Conservation (phyloP, 257 asterid species). For the Gentiana macrophylla region DNA sequence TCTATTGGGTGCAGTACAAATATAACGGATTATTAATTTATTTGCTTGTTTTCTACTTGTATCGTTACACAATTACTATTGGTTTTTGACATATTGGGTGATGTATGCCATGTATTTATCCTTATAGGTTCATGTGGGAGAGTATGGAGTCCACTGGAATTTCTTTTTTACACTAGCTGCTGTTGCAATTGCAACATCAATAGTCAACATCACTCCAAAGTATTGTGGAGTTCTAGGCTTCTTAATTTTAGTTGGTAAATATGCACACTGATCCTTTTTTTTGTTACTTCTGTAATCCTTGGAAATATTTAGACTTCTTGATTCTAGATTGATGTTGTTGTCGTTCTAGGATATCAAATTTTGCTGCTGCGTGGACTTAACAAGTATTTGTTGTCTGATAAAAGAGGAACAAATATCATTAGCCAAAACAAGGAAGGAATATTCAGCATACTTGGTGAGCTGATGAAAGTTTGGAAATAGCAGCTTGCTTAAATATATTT, state of each 20-base stretch:
- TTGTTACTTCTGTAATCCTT: conserved; percentile 5
- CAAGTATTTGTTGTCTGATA: conserved; percentile 55
- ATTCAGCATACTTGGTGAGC: conserved; percentile 82
- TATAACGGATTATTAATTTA: background rate
- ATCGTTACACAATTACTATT: background rate
- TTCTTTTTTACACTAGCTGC: conserved; percentile 96
- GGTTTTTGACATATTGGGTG: background rate
- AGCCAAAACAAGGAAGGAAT: conserved; percentile 96
- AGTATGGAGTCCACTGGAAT: conserved; percentile 98
- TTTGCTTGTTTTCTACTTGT: background rate
- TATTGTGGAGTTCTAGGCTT: conserved; percentile 68
- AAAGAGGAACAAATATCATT: conserved; percentile 51
- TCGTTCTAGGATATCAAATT: conserved; percentile 53
- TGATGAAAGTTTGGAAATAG: background rate
- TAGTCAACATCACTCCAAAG: conserved; percentile 47
- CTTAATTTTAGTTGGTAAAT: conserved; percentile 60
- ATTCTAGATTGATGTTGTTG: conserved; percentile 17
- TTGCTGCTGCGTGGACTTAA: conserved; percentile 55
- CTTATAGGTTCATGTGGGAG: conserved; percentile 85
- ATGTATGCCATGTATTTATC: conserved; percentile 3
- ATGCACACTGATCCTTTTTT: conserved; percentile 3
- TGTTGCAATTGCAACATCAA: conserved; percentile 65
- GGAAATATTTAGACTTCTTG: conserved; percentile 8
- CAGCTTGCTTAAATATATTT: too few relatives aligned
- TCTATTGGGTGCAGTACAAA: background rate